Evolutionary conservation across 139 green algal genomes (phyloP).

Genomic region (Raphidocelis subcapitata): DNA sequence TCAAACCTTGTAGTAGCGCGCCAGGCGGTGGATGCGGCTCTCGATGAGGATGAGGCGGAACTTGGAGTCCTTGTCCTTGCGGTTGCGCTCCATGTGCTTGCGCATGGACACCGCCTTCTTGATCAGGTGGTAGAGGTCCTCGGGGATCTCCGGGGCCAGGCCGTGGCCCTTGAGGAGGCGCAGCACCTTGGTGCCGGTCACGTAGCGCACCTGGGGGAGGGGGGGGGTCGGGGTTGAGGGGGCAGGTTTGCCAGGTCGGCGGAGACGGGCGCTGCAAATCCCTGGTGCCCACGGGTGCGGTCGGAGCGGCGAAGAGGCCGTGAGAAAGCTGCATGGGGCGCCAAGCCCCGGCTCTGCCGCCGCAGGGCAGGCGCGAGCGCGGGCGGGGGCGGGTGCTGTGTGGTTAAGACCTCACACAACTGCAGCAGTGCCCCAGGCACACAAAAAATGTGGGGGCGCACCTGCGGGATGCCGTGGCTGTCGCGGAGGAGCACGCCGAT

Average conservation of each 20-base stretch:
- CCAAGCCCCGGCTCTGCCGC: too few species aligned
- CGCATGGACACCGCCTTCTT: slow-evolving; percentile 98
- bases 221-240: background rate
- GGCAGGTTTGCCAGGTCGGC: too few species aligned
- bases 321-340: too few species aligned
- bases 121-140: slow-evolving; percentile 99
- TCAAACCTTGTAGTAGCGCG: slow-evolving; percentile 96
- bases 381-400: too few species aligned
- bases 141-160: slow-evolving; percentile 95
- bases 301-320: too few species aligned
- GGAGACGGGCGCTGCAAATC: too few species aligned
- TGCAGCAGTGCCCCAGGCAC: too few species aligned
- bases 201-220: slow-evolving; percentile 64
- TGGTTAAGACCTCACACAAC: too few species aligned
- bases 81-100: slow-evolving; percentile 98
- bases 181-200: slow-evolving; percentile 97
- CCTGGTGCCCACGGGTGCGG: too few species aligned
- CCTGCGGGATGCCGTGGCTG: slow-evolving; percentile 87
- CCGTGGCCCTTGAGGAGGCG: slow-evolving; percentile 94
- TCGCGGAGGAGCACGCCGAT: slow-evolving; percentile 98
- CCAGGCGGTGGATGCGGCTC: slow-evolving; percentile 97
- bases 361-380: too few species aligned
- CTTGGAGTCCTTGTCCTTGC: slow-evolving; percentile 96
- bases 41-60: slow-evolving; percentile 91
- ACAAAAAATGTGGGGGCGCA: too few species aligned